Evolutionary conservation across 352 stramenopile genomes (phyloP).

Genomic region (Globisporangium alternatum): DNA sequence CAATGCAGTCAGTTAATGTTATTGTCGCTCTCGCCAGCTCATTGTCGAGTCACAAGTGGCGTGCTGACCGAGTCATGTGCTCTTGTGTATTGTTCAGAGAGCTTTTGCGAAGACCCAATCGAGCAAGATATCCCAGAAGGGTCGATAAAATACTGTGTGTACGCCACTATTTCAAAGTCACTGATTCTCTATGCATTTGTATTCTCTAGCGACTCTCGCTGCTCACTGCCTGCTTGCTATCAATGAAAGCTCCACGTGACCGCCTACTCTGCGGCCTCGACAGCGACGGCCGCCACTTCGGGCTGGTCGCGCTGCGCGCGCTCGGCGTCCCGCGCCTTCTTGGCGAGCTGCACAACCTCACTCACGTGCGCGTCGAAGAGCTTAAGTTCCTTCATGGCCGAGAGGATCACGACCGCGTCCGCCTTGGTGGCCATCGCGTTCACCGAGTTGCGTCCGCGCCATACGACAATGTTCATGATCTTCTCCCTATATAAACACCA

Average conservation of each 20-base stretch:
- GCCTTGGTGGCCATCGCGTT: conserved; percentile 86
- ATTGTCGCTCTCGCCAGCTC: not conserved
- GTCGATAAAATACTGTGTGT: not conserved
- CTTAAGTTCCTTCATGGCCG: conserved; percentile 84
- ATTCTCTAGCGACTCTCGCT: not conserved
- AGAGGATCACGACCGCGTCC: conserved; percentile 68
- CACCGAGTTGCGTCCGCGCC: conserved; percentile 82
- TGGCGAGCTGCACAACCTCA: conserved; percentile 40
- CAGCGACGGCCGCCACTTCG: not conserved
- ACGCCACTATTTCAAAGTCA: not conserved
- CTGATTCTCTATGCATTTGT: not conserved
- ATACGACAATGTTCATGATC: conserved; percentile 84
- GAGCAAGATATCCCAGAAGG: not conserved
- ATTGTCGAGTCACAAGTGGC: not conserved
- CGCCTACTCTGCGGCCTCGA: conserved; percentile 7
- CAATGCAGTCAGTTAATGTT: not conserved
- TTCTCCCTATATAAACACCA: conserved; percentile 45
- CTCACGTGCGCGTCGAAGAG: conserved; percentile 55
- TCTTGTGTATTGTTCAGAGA: not conserved
- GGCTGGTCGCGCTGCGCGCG: conserved; percentile 32
- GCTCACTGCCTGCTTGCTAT: not conserved
- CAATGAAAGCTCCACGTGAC: no score
- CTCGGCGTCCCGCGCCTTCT: conserved; percentile 46
- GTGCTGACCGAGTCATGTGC: not conserved
- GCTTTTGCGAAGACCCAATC: not conserved